Conservation (phyloP, 1,284 basidiomycete species). For the Naganishia liquefaciens region DNA sequence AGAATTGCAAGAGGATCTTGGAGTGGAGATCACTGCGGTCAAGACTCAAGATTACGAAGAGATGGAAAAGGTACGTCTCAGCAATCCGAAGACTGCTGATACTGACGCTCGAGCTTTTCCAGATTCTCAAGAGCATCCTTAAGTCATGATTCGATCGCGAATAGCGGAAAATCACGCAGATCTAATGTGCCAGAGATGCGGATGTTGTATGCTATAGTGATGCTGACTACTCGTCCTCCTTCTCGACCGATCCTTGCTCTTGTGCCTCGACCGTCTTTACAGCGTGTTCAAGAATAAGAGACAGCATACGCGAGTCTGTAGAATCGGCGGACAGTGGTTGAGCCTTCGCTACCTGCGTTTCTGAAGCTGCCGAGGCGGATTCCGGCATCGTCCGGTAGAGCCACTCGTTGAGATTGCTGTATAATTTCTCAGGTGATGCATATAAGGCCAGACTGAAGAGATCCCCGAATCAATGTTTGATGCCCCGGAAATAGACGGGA, state of each 20-base stretch:
- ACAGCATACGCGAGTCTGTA: constrained; percentile 21
- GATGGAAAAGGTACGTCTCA: constrained; percentile 73
- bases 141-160: constrained; percentile 3
- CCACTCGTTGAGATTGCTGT: constrained; percentile 23
- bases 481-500: too few relatives aligned
- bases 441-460: constrained; percentile 20
- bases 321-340: neutral
- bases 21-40: constrained; percentile 74
- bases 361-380: constrained; percentile 13
- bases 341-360: neutral
- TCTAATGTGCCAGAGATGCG: constrained; percentile 8
- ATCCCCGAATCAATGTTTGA: neutral
- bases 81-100: neutral
- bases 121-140: constrained; percentile 26
- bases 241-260: constrained; percentile 18
- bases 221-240: constrained; percentile 19
- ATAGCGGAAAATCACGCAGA: neutral
- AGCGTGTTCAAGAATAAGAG: constrained; percentile 22
- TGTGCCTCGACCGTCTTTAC: constrained; percentile 25
- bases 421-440: constrained; percentile 24
- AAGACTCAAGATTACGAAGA: constrained; percentile 80
- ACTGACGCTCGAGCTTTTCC: too few relatives aligned
- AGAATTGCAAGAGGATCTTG: constrained; percentile 73
- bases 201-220: constrained; percentile 23
- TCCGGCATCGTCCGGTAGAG: constrained; percentile 26